Evolutionary conservation across 805 yeast genomes (phyloP).

Genomic region (Suhomyces faveliae): DNA sequence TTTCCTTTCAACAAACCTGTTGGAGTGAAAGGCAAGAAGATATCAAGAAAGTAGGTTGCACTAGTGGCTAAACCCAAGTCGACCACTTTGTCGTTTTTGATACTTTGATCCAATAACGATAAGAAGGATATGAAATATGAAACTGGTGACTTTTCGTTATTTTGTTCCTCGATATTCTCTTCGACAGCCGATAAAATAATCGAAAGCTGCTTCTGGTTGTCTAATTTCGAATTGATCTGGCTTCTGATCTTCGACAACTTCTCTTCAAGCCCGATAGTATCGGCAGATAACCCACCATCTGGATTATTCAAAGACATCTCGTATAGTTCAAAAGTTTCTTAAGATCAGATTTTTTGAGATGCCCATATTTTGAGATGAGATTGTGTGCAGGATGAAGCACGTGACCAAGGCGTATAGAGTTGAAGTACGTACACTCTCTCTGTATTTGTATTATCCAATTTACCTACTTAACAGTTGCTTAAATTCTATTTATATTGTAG

Average conservation of each 20-base stretch:
- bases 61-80: constrained; percentile 70
- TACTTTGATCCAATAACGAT: constrained; percentile 75
- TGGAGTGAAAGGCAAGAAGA: constrained; percentile 74
- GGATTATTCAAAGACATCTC: constrained; percentile 25
- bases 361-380: constrained; percentile 1
- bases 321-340: background rate
- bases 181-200: constrained; percentile 85
- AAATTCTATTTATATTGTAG: no score
- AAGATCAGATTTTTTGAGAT: constrained; percentile 1
- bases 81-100: constrained; percentile 45
- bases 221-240: constrained; percentile 76
- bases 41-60: constrained; percentile 77
- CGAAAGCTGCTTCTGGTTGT: constrained; percentile 84
- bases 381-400: background rate
- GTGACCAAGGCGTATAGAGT: background rate
- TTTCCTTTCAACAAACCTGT: constrained; percentile 65
- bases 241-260: constrained; percentile 65
- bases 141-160: constrained; percentile 61
- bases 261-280: constrained; percentile 54
- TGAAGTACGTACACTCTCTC: no score
- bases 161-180: constrained; percentile 73
- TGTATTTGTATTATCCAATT: no score
- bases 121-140: constrained; percentile 85
- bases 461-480: no score
- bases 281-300: constrained; percentile 36